These are phyloP conservation scores for Penicillium sp. DNA, from an alignment of 2,329 filamentous ascomycete genomes.

Conservation along the genomic window DNA sequence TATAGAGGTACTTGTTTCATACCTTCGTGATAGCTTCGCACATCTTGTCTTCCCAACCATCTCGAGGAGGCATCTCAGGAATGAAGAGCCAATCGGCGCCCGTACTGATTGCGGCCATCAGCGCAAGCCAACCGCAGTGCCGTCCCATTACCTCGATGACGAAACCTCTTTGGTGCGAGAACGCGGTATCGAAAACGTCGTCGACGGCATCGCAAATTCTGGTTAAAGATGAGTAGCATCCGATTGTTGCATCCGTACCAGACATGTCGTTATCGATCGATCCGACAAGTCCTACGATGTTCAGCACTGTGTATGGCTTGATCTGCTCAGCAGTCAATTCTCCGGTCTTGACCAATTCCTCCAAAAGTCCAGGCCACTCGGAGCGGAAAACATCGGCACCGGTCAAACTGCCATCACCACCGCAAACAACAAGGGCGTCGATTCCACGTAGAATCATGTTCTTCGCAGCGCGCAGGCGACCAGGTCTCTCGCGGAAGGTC, in stretches of 20 bases:
- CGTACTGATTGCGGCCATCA: conserved; percentile 94
- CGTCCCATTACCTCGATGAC: conserved; percentile 98
- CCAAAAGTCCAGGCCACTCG: conserved; percentile 87
- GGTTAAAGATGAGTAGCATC: conserved; percentile 89
- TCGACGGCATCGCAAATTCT: conserved; percentile 96
- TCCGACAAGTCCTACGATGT: conserved; percentile 94
- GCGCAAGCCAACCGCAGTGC: conserved; percentile 95
- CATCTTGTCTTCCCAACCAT: conserved; percentile 92
- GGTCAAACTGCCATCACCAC: conserved; percentile 94
- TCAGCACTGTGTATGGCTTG: conserved; percentile 80
- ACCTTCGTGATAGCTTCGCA: conserved; percentile 75
- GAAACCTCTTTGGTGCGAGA: conserved; percentile 94
- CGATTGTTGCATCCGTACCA: conserved; percentile 95
- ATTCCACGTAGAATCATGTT: conserved; percentile 94
- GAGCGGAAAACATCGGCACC: conserved; percentile 91
- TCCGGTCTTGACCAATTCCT: conserved; percentile 78
- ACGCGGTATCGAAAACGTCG: conserved; percentile 89
- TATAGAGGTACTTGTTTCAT: neutral
- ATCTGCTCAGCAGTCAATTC: conserved; percentile 74
- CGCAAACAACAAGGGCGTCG: conserved; percentile 94
- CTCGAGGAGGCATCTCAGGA: conserved; percentile 85
- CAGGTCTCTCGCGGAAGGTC: conserved; percentile 86
- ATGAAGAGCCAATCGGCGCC: conserved; percentile 98
- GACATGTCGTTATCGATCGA: conserved; percentile 99
- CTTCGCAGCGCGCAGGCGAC: conserved; percentile 83